phyloP scores from a whole-genome alignment of 2,329 filamentous ascomycete species.

The Zalaria obscura region DNA sequence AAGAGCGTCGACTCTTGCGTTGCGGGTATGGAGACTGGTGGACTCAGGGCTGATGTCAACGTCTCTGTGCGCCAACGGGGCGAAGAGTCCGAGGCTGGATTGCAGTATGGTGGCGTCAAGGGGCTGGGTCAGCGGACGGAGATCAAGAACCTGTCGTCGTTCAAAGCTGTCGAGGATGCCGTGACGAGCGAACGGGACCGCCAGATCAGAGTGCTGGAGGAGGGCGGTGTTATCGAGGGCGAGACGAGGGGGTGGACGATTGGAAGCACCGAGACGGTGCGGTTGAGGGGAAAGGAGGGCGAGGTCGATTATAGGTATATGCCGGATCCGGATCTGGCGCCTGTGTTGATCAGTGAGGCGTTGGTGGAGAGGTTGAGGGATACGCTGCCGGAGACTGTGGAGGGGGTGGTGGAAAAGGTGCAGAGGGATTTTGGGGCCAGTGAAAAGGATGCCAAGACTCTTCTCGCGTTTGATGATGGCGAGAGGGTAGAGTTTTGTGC shows the following conservation, averaged over 20 bases:
- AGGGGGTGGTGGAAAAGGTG: conserved; percentile 39
- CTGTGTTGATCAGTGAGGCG: conserved; percentile 59
- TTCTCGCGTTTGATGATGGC: conserved; percentile 65
- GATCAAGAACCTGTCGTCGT: conserved; percentile 92
- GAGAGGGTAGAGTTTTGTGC: conserved; percentile 72
- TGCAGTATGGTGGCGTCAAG: conserved; percentile 41
- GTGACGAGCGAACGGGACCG: conserved; percentile 82
- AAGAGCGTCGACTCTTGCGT: conserved; percentile 73
- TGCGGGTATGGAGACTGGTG: conserved; percentile 84
- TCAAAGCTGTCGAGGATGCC: conserved; percentile 90
- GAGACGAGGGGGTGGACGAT: conserved; percentile 92
- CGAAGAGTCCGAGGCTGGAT: conserved; percentile 16
- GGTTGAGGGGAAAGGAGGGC: conserved; percentile 82
- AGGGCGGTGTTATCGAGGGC: conserved; percentile 59
- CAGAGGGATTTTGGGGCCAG: conserved; percentile 51
- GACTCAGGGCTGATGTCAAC: conserved; percentile 85
- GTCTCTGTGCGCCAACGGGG: conserved; percentile 62
- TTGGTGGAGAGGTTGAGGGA: conserved; percentile 49
- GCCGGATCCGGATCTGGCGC: conserved; percentile 84
- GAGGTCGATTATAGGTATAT: conserved; percentile 98
- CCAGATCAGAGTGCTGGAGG: conserved; percentile 68
- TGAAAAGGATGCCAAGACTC: conserved; percentile 67
- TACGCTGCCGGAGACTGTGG: conserved; percentile 53
- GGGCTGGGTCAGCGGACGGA: conserved; percentile 78
- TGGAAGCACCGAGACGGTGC: conserved; percentile 65